These are phyloP conservation scores for Glaciozyma martinii DNA, from an alignment of 768 basidiomycete species.

Conservation along the genomic window DNA sequence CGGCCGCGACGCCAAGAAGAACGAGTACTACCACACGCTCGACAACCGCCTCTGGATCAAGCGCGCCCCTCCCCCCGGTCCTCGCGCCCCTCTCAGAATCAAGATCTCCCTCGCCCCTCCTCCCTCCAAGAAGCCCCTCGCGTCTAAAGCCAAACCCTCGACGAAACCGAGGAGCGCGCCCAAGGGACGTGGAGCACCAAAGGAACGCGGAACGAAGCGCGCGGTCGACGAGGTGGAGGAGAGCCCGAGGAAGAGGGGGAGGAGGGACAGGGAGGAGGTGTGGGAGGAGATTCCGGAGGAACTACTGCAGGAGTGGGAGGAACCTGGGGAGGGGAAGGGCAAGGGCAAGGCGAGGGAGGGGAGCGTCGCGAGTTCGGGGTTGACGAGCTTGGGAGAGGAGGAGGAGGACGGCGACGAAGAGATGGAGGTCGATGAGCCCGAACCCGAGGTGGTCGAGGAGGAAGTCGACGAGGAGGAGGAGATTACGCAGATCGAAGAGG, in stretches of 20 bases:
- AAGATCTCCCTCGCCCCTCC: not conserved
- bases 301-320: conserved; percentile 48
- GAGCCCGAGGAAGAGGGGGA: conserved; percentile 44
- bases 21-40: conserved; percentile 27
- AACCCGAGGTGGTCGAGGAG: not conserved
- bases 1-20: conserved; percentile 18
- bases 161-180: not conserved
- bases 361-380: not conserved
- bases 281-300: conserved; percentile 76
- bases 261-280: conserved; percentile 28
- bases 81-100: not conserved
- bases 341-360: not conserved
- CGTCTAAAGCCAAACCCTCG: not conserved
- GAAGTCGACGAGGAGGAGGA: conserved; percentile 9
- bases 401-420: not conserved
- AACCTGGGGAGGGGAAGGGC: conserved; percentile 5
- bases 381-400: not conserved
- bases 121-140: not conserved
- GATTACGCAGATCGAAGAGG: conserved; percentile 32
- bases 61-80: conserved; percentile 8
- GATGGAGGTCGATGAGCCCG: not conserved
- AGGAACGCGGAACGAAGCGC: too few relatives aligned
- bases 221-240: not conserved
- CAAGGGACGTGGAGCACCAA: too few relatives aligned
- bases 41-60: conserved; percentile 31